phyloP scores from a whole-genome alignment of 306 rosid species.

The Glycine soja region DNA sequence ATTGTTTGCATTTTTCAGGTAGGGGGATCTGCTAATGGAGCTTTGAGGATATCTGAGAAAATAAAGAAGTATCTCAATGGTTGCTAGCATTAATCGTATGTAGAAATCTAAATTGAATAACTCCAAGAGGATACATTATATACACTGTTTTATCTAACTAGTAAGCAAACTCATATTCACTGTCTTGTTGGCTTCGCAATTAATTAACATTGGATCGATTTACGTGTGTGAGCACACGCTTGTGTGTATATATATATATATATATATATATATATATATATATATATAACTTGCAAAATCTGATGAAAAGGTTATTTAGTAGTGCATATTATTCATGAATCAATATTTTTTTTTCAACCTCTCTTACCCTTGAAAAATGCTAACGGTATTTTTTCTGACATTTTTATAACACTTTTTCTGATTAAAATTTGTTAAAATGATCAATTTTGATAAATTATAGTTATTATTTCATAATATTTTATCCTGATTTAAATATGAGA shows the following conservation, averaged over 20 bases:
- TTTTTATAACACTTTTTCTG: too few relatives aligned
- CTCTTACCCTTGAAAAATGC: too few relatives aligned
- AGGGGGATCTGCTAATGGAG: conserved; percentile 43
- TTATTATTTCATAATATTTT: too few relatives aligned
- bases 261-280: background rate
- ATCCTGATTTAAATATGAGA: too few relatives aligned
- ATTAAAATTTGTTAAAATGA: too few relatives aligned
- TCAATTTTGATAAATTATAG: too few relatives aligned
- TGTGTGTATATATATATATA: background rate
- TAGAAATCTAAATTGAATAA: background rate
- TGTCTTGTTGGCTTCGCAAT: background rate
- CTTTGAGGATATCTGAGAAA: conserved; percentile 58
- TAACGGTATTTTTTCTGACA: too few relatives aligned
- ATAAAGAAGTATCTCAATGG: conserved; percentile 40
- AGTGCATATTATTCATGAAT: too few relatives aligned
- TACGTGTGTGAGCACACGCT: background rate
- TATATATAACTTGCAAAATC: background rate
- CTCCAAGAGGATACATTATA: background rate
- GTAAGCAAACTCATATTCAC: conserved; percentile 12
- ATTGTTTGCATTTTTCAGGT: conserved; percentile 46
- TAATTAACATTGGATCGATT: background rate
- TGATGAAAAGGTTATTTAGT: background rate
- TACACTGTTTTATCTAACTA: background rate
- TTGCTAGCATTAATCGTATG: conserved; percentile 25
- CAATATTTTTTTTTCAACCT: too few relatives aligned